Conservation (phyloP, 345 rosid species). For the Salix purpurea region DNA sequence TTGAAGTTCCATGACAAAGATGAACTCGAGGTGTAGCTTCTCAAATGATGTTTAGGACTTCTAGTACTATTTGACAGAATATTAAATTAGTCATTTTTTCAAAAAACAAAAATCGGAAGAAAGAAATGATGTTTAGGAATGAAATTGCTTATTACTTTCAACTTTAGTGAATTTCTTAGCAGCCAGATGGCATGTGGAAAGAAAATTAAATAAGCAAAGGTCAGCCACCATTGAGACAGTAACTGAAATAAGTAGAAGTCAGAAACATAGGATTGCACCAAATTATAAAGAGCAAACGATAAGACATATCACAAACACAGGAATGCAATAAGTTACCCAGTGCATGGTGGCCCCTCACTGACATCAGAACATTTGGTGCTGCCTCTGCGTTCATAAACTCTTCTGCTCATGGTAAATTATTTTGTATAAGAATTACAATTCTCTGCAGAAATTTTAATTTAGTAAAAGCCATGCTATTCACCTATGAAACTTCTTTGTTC, state of each 20-base stretch:
- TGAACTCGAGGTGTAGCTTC: background rate
- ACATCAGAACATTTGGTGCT: slow-evolving; percentile 69
- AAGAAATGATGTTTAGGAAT: background rate
- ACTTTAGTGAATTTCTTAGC: background rate
- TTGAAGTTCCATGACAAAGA: background rate
- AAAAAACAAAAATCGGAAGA: background rate
- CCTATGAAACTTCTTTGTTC: slow-evolving; percentile 73
- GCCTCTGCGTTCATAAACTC: slow-evolving; percentile 82
- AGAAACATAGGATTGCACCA: background rate
- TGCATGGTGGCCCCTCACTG: slow-evolving; percentile 97
- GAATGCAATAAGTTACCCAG: slow-evolving; percentile 54
- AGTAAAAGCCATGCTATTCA: slow-evolving; percentile 17
- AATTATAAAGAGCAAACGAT: background rate
- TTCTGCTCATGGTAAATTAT: slow-evolving; percentile 44
- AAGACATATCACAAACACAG: background rate
- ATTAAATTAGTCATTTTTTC: background rate
- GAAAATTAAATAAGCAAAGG: background rate
- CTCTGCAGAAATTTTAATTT: background rate
- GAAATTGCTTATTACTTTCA: background rate
- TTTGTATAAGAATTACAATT: slow-evolving; percentile 8
- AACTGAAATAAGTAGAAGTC: background rate
- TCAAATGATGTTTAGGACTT: background rate
- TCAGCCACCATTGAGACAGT: background rate
- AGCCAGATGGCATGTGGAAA: background rate
- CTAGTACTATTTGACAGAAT: background rate